A percentile compares a stretch with the other conserved stretches of the same genome.
Evolutionary conservation across 2,329 filamentous ascomycete species (phyloP).

Genomic region (Penicillium sclerotiorum): DNA sequence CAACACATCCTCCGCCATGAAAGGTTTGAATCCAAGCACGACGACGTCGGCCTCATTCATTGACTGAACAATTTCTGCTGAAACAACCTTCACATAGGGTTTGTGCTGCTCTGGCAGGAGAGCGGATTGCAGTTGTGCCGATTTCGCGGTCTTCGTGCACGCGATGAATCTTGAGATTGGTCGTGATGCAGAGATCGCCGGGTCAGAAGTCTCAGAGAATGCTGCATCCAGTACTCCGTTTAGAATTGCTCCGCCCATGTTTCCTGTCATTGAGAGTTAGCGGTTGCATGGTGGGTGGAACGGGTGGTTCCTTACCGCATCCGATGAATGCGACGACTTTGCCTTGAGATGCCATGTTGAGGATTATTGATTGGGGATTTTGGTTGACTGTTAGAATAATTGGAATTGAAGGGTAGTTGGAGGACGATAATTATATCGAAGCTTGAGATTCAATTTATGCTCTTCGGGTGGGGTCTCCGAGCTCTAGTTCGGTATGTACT

Average conservation of each 20-base stretch:
- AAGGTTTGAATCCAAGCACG: constrained; percentile 52
- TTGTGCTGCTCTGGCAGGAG: constrained; percentile 33
- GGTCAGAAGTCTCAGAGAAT: constrained; percentile 12
- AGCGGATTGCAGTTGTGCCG: constrained; percentile 33
- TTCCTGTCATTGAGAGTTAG: constrained; percentile 25
- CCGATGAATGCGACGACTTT: constrained; percentile 23
- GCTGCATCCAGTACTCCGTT: constrained; percentile 33
- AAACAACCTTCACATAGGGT: constrained; percentile 36
- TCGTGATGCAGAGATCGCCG: not conserved
- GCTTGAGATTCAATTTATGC: not conserved
- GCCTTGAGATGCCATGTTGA: constrained; percentile 13
- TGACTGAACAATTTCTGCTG: constrained; percentile 37
- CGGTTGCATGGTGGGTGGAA: not conserved
- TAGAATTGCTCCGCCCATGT: constrained; percentile 41
- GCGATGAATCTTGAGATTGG: constrained; percentile 39
- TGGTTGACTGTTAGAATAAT: not conserved
- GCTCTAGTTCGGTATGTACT: too few species aligned
- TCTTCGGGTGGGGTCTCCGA: too few species aligned
- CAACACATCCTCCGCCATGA: constrained; percentile 45
- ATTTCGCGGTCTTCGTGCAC: constrained; percentile 43
- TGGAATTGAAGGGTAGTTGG: too few species aligned
- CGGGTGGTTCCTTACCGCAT: constrained; percentile 16
- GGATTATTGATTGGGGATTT: not conserved
- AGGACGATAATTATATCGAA: not conserved
- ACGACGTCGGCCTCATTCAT: constrained; percentile 43